phyloP scores from a whole-genome alignment of 352 stramenopile species.

The Globisporangium paddicum region DNA sequence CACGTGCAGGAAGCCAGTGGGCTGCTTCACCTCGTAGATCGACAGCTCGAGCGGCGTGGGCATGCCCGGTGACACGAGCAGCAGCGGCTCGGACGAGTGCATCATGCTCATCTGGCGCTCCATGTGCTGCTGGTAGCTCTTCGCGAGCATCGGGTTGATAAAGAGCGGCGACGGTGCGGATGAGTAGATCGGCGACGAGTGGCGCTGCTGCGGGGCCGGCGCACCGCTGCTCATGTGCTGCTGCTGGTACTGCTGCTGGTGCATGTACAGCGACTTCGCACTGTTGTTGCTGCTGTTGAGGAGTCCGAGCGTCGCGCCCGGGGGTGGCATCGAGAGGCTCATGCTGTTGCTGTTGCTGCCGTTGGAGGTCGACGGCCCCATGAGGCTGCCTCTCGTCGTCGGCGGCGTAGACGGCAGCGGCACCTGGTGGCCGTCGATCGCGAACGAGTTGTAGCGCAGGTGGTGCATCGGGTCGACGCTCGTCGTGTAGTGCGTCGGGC shows the following conservation, averaged over 20 bases:
- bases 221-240: slow-evolving; percentile 14
- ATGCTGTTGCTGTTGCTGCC: slow-evolving; percentile 8
- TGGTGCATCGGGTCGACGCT: slow-evolving; percentile 35
- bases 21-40: slow-evolving; percentile 85
- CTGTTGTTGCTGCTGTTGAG: slow-evolving; percentile 23
- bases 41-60: slow-evolving; percentile 73
- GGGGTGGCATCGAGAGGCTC: slow-evolving; percentile 23
- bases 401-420: slow-evolving; percentile 28
- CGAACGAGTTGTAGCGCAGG: slow-evolving; percentile 47
- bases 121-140: slow-evolving; percentile 54
- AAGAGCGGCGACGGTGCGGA: slow-evolving; percentile 30
- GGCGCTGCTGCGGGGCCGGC: slow-evolving; percentile 2
- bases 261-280: slow-evolving; percentile 21
- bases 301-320: slow-evolving; percentile 31
- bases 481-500: slow-evolving; percentile 67
- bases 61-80: slow-evolving; percentile 61
- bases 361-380: not conserved
- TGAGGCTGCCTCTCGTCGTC: slow-evolving; percentile 11
- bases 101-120: slow-evolving; percentile 30
- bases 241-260: slow-evolving; percentile 11
- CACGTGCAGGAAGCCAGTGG: slow-evolving; percentile 75
- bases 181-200: slow-evolving; percentile 15
- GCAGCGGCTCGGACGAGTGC: slow-evolving; percentile 34
- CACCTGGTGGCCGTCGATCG: slow-evolving; percentile 36
- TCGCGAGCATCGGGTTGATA: slow-evolving; percentile 58